These are phyloP conservation scores for Vitis hybrid DNA, from an alignment of 177 flowering plant genomes.

Conservation along the genomic window DNA sequence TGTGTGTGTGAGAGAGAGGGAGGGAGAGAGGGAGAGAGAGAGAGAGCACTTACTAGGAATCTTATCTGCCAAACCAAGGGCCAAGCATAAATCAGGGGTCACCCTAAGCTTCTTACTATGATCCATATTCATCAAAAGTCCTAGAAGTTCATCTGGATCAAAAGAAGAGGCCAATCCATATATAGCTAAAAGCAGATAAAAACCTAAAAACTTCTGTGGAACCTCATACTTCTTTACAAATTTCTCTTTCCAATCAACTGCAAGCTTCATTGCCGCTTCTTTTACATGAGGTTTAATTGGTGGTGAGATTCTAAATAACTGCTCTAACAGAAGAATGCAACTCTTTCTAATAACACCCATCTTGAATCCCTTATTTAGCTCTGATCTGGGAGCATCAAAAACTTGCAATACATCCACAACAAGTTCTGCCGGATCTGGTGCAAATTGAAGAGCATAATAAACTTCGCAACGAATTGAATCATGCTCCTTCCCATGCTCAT, in stretches of 20 bases:
- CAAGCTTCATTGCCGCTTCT: slow-evolving; percentile 24
- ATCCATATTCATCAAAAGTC: neutral
- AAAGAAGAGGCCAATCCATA: slow-evolving; percentile 26
- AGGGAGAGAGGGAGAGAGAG: neutral
- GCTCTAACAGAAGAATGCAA: slow-evolving; percentile 28
- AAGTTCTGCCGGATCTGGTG: slow-evolving; percentile 30
- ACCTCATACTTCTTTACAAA: slow-evolving; percentile 1
- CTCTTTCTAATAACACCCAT: slow-evolving; percentile 15
- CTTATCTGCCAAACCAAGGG: slow-evolving; percentile 16
- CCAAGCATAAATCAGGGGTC: slow-evolving; percentile 7
- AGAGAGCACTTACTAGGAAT: slow-evolving; percentile 15
- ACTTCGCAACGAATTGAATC: slow-evolving; percentile 18
- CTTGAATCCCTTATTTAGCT: slow-evolving; percentile 5
- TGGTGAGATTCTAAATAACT: slow-evolving; percentile 23
- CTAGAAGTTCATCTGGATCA: slow-evolving; percentile 17
- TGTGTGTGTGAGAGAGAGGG: neutral
- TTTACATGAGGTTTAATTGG: slow-evolving; percentile 13
- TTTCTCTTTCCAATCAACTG: slow-evolving; percentile 23
- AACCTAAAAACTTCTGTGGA: slow-evolving; percentile 15
- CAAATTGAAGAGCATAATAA: slow-evolving; percentile 1
- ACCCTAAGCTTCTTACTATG: neutral
- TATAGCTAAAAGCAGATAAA: slow-evolving; percentile 24
- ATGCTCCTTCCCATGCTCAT: slow-evolving; percentile 9
- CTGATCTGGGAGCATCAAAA: slow-evolving; percentile 8
- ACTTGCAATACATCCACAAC: slow-evolving; percentile 31